A percentile compares a stretch with the other conserved stretches of the same genome.
Evolutionary conservation across 371 early-diverging fungal species (phyloP).

Genomic region (Mortierella sp.): DNA sequence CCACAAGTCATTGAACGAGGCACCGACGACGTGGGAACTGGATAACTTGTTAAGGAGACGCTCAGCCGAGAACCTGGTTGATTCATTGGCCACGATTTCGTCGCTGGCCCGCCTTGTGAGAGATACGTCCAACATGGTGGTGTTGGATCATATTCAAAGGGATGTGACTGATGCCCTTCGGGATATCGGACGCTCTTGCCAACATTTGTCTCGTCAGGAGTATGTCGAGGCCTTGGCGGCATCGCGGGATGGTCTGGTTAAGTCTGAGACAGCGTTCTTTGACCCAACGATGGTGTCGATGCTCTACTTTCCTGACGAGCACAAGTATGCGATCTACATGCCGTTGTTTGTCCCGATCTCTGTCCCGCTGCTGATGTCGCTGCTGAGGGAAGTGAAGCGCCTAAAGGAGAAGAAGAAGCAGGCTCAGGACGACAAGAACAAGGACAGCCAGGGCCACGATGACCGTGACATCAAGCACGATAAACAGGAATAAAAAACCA

Average conservation of each 20-base stretch:
- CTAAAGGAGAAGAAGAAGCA: conserved; percentile 34
- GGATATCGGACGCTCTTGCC: conserved; percentile 32
- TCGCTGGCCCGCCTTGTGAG: conserved; percentile 85
- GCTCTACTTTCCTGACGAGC: conserved; percentile 98
- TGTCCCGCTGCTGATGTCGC: conserved; percentile 77
- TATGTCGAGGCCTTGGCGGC: conserved; percentile 63
- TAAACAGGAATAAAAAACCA: conserved; percentile 1
- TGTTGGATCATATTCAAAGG: conserved; percentile 84
- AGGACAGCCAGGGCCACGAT: not conserved
- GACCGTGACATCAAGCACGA: conserved; percentile 24
- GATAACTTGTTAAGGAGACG: conserved; percentile 78
- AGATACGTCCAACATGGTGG: conserved; percentile 92
- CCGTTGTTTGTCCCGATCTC: conserved; percentile 96
- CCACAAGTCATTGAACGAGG: conserved; percentile 32
- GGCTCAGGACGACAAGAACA: conserved; percentile 20
- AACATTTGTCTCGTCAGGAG: conserved; percentile 51
- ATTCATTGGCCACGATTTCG: conserved; percentile 80
- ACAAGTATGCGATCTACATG: conserved; percentile 96
- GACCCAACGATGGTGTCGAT: conserved; percentile 97
- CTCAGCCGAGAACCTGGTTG: conserved; percentile 76
- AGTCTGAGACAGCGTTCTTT: conserved; percentile 93
- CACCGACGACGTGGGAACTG: conserved; percentile 79
- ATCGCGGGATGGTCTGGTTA: conserved; percentile 74
- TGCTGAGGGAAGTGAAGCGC: conserved; percentile 66
- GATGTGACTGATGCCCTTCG: conserved; percentile 62